Evolutionary conservation across 1,284 basidiomycete genomes (phyloP).

Genomic region (Ustilago esculenta): DNA sequence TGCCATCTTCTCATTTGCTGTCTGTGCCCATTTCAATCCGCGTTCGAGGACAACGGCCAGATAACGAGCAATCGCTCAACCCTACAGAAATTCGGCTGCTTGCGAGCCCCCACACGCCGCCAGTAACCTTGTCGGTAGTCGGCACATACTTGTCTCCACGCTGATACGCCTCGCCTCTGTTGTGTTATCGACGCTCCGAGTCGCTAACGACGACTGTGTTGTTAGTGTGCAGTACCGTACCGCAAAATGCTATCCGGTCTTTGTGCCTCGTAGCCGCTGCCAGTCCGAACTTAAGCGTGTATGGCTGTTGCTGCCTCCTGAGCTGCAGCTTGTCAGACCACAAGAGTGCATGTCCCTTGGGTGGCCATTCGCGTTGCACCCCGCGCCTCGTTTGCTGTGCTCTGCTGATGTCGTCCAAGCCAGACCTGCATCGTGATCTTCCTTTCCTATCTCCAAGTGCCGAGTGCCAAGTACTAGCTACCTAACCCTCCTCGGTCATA

Average conservation of each 20-base stretch:
- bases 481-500: constrained; percentile 8
- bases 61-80: not conserved
- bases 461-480: not conserved
- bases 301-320: not conserved
- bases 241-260: not conserved
- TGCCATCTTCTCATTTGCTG: not conserved
- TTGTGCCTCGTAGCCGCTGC: not conserved
- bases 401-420: not conserved
- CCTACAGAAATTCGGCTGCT: no score
- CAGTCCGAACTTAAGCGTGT: not conserved
- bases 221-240: no score
- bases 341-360: no score
- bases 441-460: not conserved
- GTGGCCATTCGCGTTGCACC: not conserved
- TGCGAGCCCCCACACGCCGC: not conserved
- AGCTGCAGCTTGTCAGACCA: no score
- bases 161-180: no score
- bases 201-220: constrained; percentile 24
- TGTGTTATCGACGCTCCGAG: constrained; percentile 27
- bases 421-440: not conserved
- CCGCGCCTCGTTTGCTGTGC: constrained; percentile 9
- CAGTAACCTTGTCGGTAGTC: not conserved
- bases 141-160: not conserved
- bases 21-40: not conserved
- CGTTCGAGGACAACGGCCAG: no score